Conservation (phyloP, 148 eudicot species). For the Vaccinium macrocarpon region DNA sequence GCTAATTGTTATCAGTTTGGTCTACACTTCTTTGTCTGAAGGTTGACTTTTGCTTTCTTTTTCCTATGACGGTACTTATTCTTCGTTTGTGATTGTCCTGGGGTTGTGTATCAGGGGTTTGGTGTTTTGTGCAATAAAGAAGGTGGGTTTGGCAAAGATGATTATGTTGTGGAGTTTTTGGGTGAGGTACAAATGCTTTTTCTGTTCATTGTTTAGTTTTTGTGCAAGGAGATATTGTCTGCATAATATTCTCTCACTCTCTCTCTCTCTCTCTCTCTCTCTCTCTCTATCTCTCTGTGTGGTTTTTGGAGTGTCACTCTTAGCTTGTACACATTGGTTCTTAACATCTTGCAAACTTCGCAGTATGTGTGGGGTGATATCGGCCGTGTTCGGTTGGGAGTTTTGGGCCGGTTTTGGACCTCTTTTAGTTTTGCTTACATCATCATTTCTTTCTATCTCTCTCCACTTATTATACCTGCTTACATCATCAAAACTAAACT, state of each 20-base stretch:
- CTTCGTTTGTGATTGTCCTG: constrained; percentile 5
- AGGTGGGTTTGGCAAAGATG: constrained; percentile 85
- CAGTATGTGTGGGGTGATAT: not conserved
- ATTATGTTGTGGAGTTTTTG: constrained; percentile 89
- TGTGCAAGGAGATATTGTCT: not conserved
- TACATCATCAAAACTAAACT: too few species aligned
- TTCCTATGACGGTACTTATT: not conserved
- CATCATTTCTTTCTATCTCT: too few species aligned
- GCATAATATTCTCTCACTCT: too few species aligned
- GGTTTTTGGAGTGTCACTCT: not conserved
- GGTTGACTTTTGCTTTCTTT: not conserved
- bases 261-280: too few species aligned
- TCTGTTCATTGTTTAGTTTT: not conserved
- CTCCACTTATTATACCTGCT: too few species aligned
- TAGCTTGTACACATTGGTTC: not conserved
- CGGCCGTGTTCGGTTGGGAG: too few species aligned
- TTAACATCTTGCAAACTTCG: not conserved
- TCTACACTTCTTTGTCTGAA: not conserved
- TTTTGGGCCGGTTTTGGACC: too few species aligned
- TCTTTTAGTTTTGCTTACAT: too few species aligned
- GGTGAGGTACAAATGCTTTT: constrained; percentile 64
- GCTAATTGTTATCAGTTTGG: not conserved
- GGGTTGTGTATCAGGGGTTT: constrained; percentile 64
- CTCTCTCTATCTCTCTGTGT: too few species aligned
- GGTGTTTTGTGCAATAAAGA: constrained; percentile 96